These are phyloP conservation scores for Paramecium octaurelia DNA, from an alignment of 73 alveolate genomes.

Conservation along the genomic window DNA sequence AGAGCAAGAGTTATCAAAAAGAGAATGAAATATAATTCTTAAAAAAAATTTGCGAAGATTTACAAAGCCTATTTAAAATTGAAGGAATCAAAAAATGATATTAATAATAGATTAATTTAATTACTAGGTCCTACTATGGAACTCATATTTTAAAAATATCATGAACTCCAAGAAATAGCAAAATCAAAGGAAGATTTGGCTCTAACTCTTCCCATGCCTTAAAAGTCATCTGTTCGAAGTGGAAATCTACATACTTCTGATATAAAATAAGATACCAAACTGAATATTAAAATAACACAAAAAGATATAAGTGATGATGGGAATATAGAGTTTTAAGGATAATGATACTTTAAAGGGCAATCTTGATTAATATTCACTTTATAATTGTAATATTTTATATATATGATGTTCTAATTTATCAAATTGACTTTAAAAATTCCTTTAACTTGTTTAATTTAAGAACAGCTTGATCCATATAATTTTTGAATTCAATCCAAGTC, in stretches of 20 bases:
- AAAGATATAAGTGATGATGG: background rate
- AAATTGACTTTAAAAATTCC: constrained; percentile 21
- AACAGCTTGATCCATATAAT: constrained; percentile 51
- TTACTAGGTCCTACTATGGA: background rate
- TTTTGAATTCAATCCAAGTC: constrained; percentile 54
- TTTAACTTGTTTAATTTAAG: constrained; percentile 42
- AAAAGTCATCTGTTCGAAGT: background rate
- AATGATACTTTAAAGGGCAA: background rate
- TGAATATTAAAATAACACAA: background rate
- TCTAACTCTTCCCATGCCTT: background rate
- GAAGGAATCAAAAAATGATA: background rate
- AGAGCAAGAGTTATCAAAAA: background rate
- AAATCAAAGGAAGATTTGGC: background rate
- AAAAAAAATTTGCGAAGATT: background rate
- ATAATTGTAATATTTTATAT: background rate
- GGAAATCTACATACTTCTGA: background rate
- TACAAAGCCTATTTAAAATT: background rate
- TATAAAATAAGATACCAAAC: background rate
- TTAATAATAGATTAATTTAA: background rate
- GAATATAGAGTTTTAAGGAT: background rate
- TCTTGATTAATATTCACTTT: background rate
- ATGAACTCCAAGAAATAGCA: background rate
- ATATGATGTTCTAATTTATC: background rate
- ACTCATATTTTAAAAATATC: background rate
- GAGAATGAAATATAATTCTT: background rate